A percentile compares a stretch with the other conserved stretches of the same genome.
Evolutionary conservation across 2,329 filamentous ascomycete genomes (phyloP).

Genomic region (Fusarium algeriense): DNA sequence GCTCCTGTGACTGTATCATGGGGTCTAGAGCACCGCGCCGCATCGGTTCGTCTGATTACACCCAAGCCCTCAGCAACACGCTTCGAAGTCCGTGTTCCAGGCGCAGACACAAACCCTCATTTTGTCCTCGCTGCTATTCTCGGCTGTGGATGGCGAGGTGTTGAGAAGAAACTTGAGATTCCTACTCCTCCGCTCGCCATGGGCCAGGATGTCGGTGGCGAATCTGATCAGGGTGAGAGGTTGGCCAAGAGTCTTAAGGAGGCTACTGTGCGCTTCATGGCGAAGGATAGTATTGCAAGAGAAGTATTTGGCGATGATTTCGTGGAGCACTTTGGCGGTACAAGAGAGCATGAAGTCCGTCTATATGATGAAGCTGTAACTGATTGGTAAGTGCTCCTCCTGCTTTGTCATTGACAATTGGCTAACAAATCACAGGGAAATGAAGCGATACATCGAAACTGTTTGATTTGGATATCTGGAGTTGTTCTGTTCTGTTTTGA

Average conservation of each 20-base stretch:
- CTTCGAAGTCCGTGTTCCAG: constrained; percentile 92
- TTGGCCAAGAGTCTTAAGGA: constrained; percentile 89
- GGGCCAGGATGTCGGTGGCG: constrained; percentile 83
- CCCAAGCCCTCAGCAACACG: constrained; percentile 89
- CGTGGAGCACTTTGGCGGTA: constrained; percentile 94
- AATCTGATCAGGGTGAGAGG: constrained; percentile 77
- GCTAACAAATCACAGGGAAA: constrained; percentile 67
- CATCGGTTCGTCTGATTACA: constrained; percentile 88
- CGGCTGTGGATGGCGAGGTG: constrained; percentile 88
- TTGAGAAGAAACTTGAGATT: constrained; percentile 92
- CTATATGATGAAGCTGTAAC: constrained; percentile 97
- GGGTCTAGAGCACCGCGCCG: constrained; percentile 95
- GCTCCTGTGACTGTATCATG: constrained; percentile 97
- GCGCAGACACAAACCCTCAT: constrained; percentile 93
- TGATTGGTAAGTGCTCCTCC: constrained; percentile 78
- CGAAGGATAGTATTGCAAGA: constrained; percentile 85
- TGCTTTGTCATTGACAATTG: not conserved
- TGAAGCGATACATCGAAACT: constrained; percentile 83
- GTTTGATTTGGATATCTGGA: constrained; percentile 55
- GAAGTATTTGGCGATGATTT: constrained; percentile 96
- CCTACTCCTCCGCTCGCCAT: constrained; percentile 85
- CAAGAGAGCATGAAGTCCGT: constrained; percentile 88
- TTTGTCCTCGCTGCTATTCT: constrained; percentile 89
- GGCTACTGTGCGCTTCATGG: constrained; percentile 82
- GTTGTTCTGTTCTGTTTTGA: constrained; percentile 25